Conservation (phyloP, 148 eudicot species). For the Chenopodium album region DNA sequence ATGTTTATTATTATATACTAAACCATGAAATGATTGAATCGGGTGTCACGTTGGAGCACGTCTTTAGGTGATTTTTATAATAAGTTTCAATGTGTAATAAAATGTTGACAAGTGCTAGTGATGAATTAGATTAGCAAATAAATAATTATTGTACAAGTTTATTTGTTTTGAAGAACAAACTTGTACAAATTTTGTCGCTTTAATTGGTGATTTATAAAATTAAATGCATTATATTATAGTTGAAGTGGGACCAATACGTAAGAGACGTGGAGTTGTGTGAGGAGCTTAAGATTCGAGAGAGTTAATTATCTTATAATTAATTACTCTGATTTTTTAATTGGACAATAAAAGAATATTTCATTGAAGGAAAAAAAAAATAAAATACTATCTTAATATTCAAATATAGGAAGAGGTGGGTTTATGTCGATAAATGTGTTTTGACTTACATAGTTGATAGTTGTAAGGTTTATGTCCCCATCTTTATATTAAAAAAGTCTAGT, state of each 20-base stretch:
- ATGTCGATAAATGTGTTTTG: background rate
- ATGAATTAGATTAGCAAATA: too few relatives aligned
- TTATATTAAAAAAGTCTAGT: background rate
- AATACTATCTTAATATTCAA: too few relatives aligned
- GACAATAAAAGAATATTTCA: background rate
- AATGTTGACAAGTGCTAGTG: background rate
- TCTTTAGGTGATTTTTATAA: slow-evolving; percentile 4
- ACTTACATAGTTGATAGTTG: background rate
- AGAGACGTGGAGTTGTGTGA: background rate
- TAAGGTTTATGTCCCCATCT: background rate
- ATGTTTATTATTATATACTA: background rate
- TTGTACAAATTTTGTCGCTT: too few relatives aligned
- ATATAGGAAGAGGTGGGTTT: background rate
- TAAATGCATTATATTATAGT: background rate
- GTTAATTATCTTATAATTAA: background rate
- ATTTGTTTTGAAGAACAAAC: too few relatives aligned
- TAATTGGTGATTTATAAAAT: too few relatives aligned
- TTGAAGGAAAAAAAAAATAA: too few relatives aligned
- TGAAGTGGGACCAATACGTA: background rate
- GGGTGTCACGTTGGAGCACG: slow-evolving; percentile 11
- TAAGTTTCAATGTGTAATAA: background rate
- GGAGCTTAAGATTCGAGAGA: background rate
- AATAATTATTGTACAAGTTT: too few relatives aligned
- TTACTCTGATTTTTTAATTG: background rate
- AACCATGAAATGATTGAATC: background rate